Base-by-base conservation (phyloP, 163 green algal genomes). In the Coccomyxa subellipsoidea region DNA sequence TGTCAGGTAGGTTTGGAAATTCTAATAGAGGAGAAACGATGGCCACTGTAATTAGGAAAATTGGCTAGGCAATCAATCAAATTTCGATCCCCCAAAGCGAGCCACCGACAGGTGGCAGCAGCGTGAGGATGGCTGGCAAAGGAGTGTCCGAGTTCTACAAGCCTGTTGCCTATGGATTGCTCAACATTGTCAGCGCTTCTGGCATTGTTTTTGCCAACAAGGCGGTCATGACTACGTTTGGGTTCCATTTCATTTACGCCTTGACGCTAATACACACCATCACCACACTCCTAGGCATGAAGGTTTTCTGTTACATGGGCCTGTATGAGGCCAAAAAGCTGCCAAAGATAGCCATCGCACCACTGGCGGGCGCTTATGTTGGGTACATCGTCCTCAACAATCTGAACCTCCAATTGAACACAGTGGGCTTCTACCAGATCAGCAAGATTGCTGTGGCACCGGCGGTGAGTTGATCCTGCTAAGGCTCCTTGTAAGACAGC, bases 151-250 rank as follows among this genome's bases (percentile, higher is more conserved):
- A 73, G 7, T 54, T 77, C 37, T 78, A 38, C 69, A 72, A 78
- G 69, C 69, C 37, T 53, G 69, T 75, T 36, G 40, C 23, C 47
- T 81, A 81, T 40, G 77, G 40, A 6, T 34, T 81, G 47, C 77
- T 81, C 31, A 81, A 81, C 35, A 81, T 81, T 10, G 77, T 73
- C 12, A 76, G 31, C 31, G 77, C 77, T 34, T 72, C 77, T 29
- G 29, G 29, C 21, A 93, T 94, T 38, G 90, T 94, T 0, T 93
- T 94, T 81, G 89, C 90, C 7, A 94, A 94, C 82, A 94, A 94
- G 69, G 85, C 85, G 83, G 90, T 93, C 29, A 89, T 93, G 35
- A 83, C 70, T 39, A 79, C 87, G 7, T 91, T 87, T 80, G 70
- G 88, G 0, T 94, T 93, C 69, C 73, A 82, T 38, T 94, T 93